Evolutionary conservation across 306 rosid genomes (phyloP), one percentile per base, ranked within the genome.

Genomic region (Sindora glabra): DNA sequence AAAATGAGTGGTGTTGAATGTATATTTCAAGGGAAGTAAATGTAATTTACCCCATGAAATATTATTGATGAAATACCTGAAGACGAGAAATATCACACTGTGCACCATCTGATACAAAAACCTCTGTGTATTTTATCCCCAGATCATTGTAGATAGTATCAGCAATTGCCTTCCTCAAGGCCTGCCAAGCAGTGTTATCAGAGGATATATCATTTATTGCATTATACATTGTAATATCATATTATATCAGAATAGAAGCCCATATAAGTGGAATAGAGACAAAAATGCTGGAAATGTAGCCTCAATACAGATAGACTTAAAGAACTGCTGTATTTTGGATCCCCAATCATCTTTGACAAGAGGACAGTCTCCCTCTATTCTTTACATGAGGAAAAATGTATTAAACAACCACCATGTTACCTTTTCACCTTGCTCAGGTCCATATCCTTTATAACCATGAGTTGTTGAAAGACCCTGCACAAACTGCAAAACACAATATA

Each of bases 381-480:
- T 29, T 21, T n/a, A 16, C 32, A 9, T 25, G 30, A 25, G 32
- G 65, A 59, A 3, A 54, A 25, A 21, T 27, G 48, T 23, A 40
- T 40, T 23, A 49, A 73, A 73, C n/a, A 62, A 48, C 56, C 13
- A 58, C 14, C 30, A 41, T 12, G 36, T 40, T 80, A 86, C 95
- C 95, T 83, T 73, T 67, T 76, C 75, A 45, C 90, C 95, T 51
- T 86, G 95, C 77, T 86, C 95, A 21, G 86, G 86, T 59, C 95
- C 90, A 77, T 83, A 86, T 45, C 95, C 90, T 55, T 70, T 74
- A 63, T 83, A 83, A 56, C 90, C 95, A 22, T 62, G 59, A 15
- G 29, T 27, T 19, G 95, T 83, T 42, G 95, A 83, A 60, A 86
- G 95, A 60, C 79, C 87, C 42, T 2, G 73, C 37, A 82, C 88